Evolutionary conservation across 768 basidiomycete genomes (phyloP).

Genomic region (Austroboletus festivus): DNA sequence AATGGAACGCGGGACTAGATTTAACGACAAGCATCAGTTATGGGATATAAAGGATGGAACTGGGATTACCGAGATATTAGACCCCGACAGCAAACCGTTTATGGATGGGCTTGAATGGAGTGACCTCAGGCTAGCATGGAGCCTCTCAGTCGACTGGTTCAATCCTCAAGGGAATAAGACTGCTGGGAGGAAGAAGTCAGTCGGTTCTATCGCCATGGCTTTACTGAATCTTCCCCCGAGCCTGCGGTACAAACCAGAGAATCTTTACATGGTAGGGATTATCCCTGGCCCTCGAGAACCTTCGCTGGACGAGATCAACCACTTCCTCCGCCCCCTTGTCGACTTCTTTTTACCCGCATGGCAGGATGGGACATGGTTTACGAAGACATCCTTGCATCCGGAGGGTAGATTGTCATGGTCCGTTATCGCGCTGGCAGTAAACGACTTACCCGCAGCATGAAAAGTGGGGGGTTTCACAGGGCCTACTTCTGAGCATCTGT

Average conservation of each 20-base stretch:
- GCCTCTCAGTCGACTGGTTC: slow-evolving; percentile 29
- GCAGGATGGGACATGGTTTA: slow-evolving; percentile 27
- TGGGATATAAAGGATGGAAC: too few relatives aligned
- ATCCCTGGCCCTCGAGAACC: slow-evolving; percentile 39
- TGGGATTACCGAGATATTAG: too few relatives aligned
- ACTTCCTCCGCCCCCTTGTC: too few relatives aligned
- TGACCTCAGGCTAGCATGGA: slow-evolving; percentile 17
- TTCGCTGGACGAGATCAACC: too few relatives aligned
- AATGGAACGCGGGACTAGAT: slow-evolving; percentile 24
- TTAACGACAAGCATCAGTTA: too few relatives aligned
- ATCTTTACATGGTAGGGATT: slow-evolving; percentile 37
- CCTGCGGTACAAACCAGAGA: slow-evolving; percentile 21
- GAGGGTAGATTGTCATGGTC: slow-evolving; percentile 27
- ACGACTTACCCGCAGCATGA: too few relatives aligned
- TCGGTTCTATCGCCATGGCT: slow-evolving; percentile 13
- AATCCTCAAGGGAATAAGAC: slow-evolving; percentile 22
- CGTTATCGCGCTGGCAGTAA: slow-evolving; percentile 20
- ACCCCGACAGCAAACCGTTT: too few relatives aligned
- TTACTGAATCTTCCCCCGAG: slow-evolving; percentile 24
- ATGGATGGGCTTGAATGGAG: too few relatives aligned
- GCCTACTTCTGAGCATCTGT: too few relatives aligned
- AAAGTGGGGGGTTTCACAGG: too few relatives aligned
- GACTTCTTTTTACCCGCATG: slow-evolving; percentile 33
- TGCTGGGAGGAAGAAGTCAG: too few relatives aligned
- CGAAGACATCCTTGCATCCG: slow-evolving; percentile 15